These are phyloP conservation scores for Colletotrichum chlorophyti DNA, from an alignment of 2,329 filamentous ascomycete species.

Conservation along the genomic window DNA sequence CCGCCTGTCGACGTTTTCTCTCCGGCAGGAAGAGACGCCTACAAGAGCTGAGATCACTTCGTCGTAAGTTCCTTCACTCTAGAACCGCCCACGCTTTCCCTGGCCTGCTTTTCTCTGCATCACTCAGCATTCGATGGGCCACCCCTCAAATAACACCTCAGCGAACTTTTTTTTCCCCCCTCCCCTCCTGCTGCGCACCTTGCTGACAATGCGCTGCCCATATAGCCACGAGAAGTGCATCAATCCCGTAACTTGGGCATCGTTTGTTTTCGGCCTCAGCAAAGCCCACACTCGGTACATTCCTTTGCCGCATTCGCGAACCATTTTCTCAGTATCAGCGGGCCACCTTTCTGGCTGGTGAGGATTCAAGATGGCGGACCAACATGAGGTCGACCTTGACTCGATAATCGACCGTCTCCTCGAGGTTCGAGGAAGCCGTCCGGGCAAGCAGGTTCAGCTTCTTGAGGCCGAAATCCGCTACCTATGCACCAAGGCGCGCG, in stretches of 20 bases:
- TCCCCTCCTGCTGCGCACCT: not conserved
- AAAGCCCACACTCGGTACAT: conserved; percentile 9
- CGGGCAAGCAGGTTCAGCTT: conserved; percentile 97
- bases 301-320: conserved; percentile 24
- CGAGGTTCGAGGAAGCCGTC: conserved; percentile 96
- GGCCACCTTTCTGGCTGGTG: conserved; percentile 51
- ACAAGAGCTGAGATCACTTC: conserved; percentile 32
- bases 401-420: conserved; percentile 98
- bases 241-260: conserved; percentile 27
- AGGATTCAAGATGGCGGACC: conserved; percentile 64
- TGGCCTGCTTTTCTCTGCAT: conserved; percentile 14
- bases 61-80: conserved; percentile 20
- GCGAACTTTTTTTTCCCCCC: too few species aligned
- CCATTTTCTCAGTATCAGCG: conserved; percentile 37
- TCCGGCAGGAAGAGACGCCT: conserved; percentile 19
- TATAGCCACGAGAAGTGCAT: conserved; percentile 32
- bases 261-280: conserved; percentile 26
- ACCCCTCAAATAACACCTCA: not conserved
- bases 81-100: conserved; percentile 7
- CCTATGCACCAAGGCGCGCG: conserved; percentile 96
- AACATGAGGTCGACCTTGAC: conserved; percentile 95
- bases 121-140: not conserved
- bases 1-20: conserved; percentile 16
- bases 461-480: conserved; percentile 95
- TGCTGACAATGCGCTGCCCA: conserved; percentile 7